Evolutionary conservation across 1,284 basidiomycete species (phyloP), one percentile per base, ranked within the genome.

Genomic region (Ceratorhiza oryzae-sativae): DNA sequence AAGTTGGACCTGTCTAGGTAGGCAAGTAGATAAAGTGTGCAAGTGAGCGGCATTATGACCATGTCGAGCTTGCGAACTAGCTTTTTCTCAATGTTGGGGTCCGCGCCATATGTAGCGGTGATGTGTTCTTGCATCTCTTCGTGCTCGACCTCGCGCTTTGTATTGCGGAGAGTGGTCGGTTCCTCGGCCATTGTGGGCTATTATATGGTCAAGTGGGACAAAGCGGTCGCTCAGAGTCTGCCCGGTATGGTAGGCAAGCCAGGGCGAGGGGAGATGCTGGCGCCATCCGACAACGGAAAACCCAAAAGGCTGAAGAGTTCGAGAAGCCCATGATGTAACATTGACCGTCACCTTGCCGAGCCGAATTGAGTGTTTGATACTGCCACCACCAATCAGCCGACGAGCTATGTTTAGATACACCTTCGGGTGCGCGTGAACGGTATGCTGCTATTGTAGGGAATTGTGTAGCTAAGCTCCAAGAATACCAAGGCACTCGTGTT

Each of bases 1-100:
- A 92, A 77, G 76, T 92, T 92, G 1, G 88, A 87, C 55, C 91
- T 85, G 78, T 92, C 90, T 60, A 92, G 82, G 76, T 87, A 92
- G 25, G 90, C 89, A 78, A 90, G 91, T 41, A 92, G 82, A 76
- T 92, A 92, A 42, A 92, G 83, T 27, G 90, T 77, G 76, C 90
- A 91, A 1, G 86, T 82, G 67, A 92, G 86, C 45, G 90, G 90
- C 70, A 92, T 80, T 59, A 92, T 90, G 25, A 89, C 83, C 72
- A 76, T 72, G 77, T 92, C 90, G 62, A 92, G 81, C 77, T 89
- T 91, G 76, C 86, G 83, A 32, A 92, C 82, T 3, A 92, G 82
- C 46, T 77, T 81, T 74, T 79, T 82, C 79, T 92, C 91, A 18
- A 71, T 45, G 15, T 42, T 18, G 42, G 55, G 55, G 32, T 56